Base-by-base conservation (phyloP, 305 asterid genomes). In the Solanum hybrid region DNA sequence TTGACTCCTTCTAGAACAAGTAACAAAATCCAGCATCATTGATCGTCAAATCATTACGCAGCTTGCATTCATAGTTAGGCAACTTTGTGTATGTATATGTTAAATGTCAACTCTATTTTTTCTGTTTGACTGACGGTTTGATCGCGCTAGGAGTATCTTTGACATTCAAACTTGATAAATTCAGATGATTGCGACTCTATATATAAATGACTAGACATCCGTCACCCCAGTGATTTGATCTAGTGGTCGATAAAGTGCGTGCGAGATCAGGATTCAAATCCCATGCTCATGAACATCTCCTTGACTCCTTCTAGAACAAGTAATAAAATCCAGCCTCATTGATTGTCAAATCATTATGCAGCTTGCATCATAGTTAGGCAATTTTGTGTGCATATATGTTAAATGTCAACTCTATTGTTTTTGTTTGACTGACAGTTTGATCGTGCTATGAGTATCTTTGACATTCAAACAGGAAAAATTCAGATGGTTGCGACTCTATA, bases 221-320 rank as follows among this genome's bases (percentile, higher is more conserved):
- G 18, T 71, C 34, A 26, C 34, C 5, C 34, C 18, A 24, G 20
- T 71, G 37, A 31, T 74, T 14, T 74, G 80, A 74, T 29, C 12
- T 29, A 7, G 22, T 74, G 37, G n/a, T 74, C 11, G 3, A 29
- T 29, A 31, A 74, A 29, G 37, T 74, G 82, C 14, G 1, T 74
- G n/a, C 1, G 79, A 74, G 79, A 74, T 74, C 37, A 29, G 22
- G 37, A 75, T 20, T 61, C 71, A 61, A 7, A 61, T 61, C 71
- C 71, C 0, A 0, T 22, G 71, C 71, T 61, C 71, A 61, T 61
- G 24, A 5, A 78, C 24, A 36, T 35, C 71, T 46, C 71, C 39
- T 26, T 83, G 87, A 46, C 73, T 83, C 39, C 87, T 82, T 82
- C 71, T 82, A 82, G 87, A 82, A 82, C 71, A 42, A 81, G 42